phyloP scores from a whole-genome alignment of 2,329 filamentous ascomycete species.

The Curvularia hawaiiensis region DNA sequence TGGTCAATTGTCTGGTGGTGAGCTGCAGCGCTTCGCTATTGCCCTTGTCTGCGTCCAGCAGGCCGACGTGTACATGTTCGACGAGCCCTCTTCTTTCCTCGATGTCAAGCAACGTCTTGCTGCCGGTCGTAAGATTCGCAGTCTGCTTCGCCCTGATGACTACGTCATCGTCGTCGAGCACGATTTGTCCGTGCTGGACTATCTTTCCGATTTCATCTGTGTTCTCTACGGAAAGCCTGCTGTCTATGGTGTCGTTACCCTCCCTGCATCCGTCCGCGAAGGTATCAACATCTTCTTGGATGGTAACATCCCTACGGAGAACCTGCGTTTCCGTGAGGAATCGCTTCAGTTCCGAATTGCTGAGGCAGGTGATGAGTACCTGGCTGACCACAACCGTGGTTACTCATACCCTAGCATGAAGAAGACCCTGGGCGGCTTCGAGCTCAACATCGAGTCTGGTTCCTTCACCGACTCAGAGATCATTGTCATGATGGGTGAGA shows the following conservation, averaged over 20 bases:
- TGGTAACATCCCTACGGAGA: conserved; percentile 97
- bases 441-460: conserved; percentile 79
- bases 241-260: conserved; percentile 95
- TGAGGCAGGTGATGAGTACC: conserved; percentile 86
- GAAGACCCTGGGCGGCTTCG: conserved; percentile 90
- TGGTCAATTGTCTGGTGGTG: conserved; percentile 89
- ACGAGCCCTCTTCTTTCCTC: conserved; percentile 97
- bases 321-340: conserved; percentile 96
- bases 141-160: conserved; percentile 83
- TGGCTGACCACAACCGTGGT: conserved; percentile 80
- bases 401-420: conserved; percentile 90
- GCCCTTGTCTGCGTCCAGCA: conserved; percentile 94
- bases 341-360: conserved; percentile 94
- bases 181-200: conserved; percentile 97
- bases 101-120: conserved; percentile 99
- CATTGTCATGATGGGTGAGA: conserved; percentile 99
- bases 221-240: conserved; percentile 95
- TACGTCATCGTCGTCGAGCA: conserved; percentile 99
- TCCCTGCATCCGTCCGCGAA: conserved; percentile 94
- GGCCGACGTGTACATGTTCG: conserved; percentile 97
- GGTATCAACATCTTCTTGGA: conserved; percentile 99
- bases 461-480: conserved; percentile 98
- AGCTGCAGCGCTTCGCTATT: conserved; percentile 97
- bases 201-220: conserved; percentile 98
- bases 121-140: conserved; percentile 90